A percentile compares a stretch with the other conserved stretches of the same genome.
phyloP scores from a whole-genome alignment of 768 basidiomycete genomes.

The Phaeotremella fagi region DNA sequence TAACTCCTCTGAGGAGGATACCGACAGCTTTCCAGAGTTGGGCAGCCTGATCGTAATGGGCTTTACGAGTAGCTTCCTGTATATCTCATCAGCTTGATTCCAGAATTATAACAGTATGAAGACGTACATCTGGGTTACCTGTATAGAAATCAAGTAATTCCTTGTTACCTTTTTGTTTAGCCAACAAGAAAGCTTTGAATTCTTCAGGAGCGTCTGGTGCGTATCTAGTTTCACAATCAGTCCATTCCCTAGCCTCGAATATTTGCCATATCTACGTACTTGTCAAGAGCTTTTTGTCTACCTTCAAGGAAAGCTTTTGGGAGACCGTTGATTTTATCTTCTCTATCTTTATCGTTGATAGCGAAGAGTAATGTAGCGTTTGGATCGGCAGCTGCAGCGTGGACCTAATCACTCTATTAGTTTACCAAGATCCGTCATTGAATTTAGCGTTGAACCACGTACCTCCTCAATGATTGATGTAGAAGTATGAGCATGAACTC shows the following conservation, averaged over 20 bases:
- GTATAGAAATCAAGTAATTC: constrained; percentile 33
- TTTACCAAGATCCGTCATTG: no score
- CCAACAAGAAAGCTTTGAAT: constrained; percentile 35
- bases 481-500: constrained; percentile 27
- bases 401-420: no score
- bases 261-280: constrained; percentile 17
- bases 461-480: constrained; percentile 42
- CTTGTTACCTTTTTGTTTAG: constrained; percentile 31
- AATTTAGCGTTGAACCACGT: constrained; percentile 1
- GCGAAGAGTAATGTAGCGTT: constrained; percentile 34
- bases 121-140: constrained; percentile 33
- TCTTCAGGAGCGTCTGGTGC: constrained; percentile 30
- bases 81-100: not conserved
- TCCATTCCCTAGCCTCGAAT: not conserved
- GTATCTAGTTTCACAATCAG: constrained; percentile 12
- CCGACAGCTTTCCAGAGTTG: constrained; percentile 39
- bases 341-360: constrained; percentile 27
- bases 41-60: constrained; percentile 21
- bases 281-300: constrained; percentile 38
- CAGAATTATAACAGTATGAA: not conserved
- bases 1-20: constrained; percentile 30
- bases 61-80: constrained; percentile 26
- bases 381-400: constrained; percentile 36
- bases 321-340: constrained; percentile 28
- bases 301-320: constrained; percentile 34